These are phyloP conservation scores for Gryganskiella cystojenkinii DNA, from an alignment of 192 early-diverging fungal genomes.

Conservation along the genomic window DNA sequence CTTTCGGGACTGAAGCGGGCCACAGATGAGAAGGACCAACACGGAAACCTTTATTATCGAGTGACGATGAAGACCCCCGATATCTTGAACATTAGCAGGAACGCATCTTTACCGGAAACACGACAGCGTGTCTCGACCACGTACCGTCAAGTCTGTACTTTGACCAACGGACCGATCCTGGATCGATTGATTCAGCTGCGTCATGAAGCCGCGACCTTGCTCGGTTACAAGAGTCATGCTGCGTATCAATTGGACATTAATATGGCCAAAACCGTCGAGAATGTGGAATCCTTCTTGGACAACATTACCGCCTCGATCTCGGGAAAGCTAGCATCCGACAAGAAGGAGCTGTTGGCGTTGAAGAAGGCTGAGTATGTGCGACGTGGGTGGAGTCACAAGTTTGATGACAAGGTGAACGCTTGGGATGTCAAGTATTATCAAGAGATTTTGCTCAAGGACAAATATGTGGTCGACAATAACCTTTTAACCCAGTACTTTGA, in stretches of 20 bases:
- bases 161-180: conserved; percentile 52
- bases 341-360: conserved; percentile 66
- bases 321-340: conserved; percentile 68
- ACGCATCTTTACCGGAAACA: conserved; percentile 13
- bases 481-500: conserved; percentile 84
- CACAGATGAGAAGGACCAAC: not conserved
- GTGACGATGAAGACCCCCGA: conserved; percentile 58
- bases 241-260: conserved; percentile 78
- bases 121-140: conserved; percentile 22
- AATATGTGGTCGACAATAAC: conserved; percentile 82
- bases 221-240: conserved; percentile 81
- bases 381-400: conserved; percentile 61
- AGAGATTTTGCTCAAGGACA: conserved; percentile 74
- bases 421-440: conserved; percentile 86
- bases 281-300: conserved; percentile 73
- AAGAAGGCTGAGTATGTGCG: conserved; percentile 64
- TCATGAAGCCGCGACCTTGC: conserved; percentile 63
- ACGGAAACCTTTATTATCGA: conserved; percentile 71
- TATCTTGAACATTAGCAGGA: conserved; percentile 37
- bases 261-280: conserved; percentile 82
- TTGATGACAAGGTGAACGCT: conserved; percentile 67
- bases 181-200: conserved; percentile 53
- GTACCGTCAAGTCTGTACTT: conserved; percentile 50
- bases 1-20: conserved; percentile 55
- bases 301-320: conserved; percentile 69